phyloP scores from a whole-genome alignment of 202 grass and related monocot species.

The Miscanthus sacchariflorus region DNA sequence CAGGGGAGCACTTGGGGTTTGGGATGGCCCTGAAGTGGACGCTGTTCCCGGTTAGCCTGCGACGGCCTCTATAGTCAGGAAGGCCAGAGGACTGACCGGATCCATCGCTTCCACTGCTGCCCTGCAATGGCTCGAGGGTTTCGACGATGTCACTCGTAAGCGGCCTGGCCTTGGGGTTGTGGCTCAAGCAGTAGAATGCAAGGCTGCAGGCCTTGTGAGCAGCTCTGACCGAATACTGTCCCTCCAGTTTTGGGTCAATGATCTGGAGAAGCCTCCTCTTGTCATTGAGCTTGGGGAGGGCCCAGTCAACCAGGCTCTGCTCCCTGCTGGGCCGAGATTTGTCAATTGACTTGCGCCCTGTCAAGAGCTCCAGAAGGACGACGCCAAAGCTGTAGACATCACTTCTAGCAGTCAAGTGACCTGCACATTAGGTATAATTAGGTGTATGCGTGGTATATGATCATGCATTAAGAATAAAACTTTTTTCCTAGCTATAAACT shows the following conservation, averaged over 20 bases:
- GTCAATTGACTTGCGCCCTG: constrained; percentile 92
- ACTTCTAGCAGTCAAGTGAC: constrained; percentile 97
- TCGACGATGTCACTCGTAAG: constrained; percentile 97
- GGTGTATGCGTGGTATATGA: not conserved
- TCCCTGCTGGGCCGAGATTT: constrained; percentile 92
- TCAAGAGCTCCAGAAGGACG: constrained; percentile 94
- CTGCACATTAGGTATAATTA: constrained; percentile 41
- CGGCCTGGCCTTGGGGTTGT: constrained; percentile 96
- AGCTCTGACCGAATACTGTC: constrained; percentile 74
- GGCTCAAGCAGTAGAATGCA: constrained; percentile 94
- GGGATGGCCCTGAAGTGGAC: constrained; percentile 81
- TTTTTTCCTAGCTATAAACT: not conserved
- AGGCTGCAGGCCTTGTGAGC: constrained; percentile 97
- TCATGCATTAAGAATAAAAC: constrained; percentile 23
- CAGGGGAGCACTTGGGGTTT: constrained; percentile 65
- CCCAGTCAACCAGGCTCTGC: constrained; percentile 95
- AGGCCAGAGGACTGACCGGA: constrained; percentile 52
- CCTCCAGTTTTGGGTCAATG: constrained; percentile 79
- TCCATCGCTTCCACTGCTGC: constrained; percentile 50
- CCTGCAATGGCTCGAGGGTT: constrained; percentile 85
- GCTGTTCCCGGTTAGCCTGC: constrained; percentile 55
- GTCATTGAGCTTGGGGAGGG: constrained; percentile 91
- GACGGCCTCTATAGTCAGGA: constrained; percentile 62
- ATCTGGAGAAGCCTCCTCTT: constrained; percentile 93
- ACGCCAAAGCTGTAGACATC: constrained; percentile 98